Evolutionary conservation across 345 rosid genomes (phyloP), one percentile per base, ranked within the genome.

Genomic region (Pelargonium nanum): DNA sequence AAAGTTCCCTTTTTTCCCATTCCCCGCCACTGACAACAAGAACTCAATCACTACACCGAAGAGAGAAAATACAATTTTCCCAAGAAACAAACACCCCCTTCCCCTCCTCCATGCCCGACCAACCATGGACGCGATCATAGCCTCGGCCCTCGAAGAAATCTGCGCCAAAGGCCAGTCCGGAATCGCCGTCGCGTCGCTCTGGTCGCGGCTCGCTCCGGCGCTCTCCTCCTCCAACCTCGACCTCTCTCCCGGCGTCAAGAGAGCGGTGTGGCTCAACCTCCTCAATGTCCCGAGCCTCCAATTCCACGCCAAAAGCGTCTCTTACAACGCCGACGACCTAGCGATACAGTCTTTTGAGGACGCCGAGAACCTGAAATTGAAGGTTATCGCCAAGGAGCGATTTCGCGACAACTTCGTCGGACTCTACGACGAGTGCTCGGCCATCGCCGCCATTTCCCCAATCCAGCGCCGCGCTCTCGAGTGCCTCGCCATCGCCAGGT

Each of bases 361-460:
- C 19, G 72, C 72, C 40, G 72, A 58, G 72, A 8, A 25, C 26
- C 19, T 21, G 62, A 26, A 26, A 19, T 12, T 63, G 72, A 69
- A 69, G 55, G 32, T 69, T 24, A 26, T 53, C 21, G 72, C 72
- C 23, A 62, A 19, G 22, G 67, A 69, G 62, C 53, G 62, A 54
- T 22, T 69, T 40, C 58, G 72, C n/a, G 72, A 63, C 50, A 64
- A 62, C 59, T 69, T 69, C 52, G 55, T 69, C 54, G 72, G 72
- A 24, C 67, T 69, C 58, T 69, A 69, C 24, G 67, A 69, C 26
- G 67, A 67, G 22, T 63, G 28, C 25, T 58, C 57, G 15, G 72
- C 72, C 25, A 30, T 44, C 17, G 40, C 62, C 25, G 57, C 63
- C 59, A 52, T 69, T 61, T 22, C 55, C 0, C 19, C 32, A 19